Conservation (phyloP, 768 basidiomycete species). For the Psilocybe cyanescens region DNA sequence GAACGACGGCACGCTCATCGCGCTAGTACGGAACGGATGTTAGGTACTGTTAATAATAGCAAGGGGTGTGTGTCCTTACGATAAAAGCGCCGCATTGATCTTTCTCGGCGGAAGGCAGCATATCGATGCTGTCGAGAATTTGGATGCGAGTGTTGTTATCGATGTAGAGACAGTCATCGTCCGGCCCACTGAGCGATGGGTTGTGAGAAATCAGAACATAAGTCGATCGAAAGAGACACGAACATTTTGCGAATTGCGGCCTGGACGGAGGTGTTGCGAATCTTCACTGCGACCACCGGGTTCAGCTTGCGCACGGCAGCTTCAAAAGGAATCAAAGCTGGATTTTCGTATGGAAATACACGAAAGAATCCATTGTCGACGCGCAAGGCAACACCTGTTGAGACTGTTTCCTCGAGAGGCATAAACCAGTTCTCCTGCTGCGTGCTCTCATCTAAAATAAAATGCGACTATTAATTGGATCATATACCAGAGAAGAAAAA, state of each 20-base stretch:
- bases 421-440: constrained; percentile 83
- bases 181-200: constrained; percentile 43
- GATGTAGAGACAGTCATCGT: constrained; percentile 63
- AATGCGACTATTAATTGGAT: neutral
- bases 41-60: neutral
- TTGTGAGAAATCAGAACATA: neutral
- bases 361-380: constrained; percentile 66
- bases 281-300: constrained; percentile 82
- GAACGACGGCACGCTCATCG: constrained; percentile 76
- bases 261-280: constrained; percentile 75
- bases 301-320: constrained; percentile 77
- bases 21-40: constrained; percentile 38
- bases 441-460: constrained; percentile 51
- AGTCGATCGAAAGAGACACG: constrained; percentile 27
- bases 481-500: neutral
- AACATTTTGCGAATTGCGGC: constrained; percentile 73
- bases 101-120: constrained; percentile 79
- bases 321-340: constrained; percentile 75
- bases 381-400: constrained; percentile 76
- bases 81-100: constrained; percentile 90
- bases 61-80: constrained; percentile 29
- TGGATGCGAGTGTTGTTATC: constrained; percentile 87
- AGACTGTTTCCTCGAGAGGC: constrained; percentile 69
- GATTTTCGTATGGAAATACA: constrained; percentile 87
- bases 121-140: constrained; percentile 68